A percentile compares a stretch with the other conserved stretches of the same genome.
phyloP scores from a whole-genome alignment of 768 basidiomycete species.

The Boletus vinaceobasis region DNA sequence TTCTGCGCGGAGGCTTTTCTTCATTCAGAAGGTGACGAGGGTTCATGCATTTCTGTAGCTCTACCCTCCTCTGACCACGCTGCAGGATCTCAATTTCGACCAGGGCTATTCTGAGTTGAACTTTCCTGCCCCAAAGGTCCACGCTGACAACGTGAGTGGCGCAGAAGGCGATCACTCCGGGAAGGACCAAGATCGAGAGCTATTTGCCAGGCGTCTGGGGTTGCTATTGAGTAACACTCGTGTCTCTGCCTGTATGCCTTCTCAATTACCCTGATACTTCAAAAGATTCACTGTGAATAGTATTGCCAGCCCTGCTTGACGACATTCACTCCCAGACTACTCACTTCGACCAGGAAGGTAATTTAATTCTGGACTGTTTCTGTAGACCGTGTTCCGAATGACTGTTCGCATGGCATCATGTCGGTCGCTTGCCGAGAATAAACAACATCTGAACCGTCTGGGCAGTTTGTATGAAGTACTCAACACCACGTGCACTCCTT shows the following conservation, averaged over 20 bases:
- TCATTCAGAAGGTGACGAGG: background rate
- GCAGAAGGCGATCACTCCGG: background rate
- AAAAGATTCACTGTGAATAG: background rate
- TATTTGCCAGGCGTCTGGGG: background rate
- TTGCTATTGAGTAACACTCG: background rate
- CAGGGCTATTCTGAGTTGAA: background rate
- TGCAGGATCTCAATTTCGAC: background rate
- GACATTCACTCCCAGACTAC: background rate
- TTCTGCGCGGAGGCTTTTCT: background rate
- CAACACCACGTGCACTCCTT: background rate
- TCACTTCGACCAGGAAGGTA: background rate
- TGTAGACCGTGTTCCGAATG: background rate
- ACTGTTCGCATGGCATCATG: background rate
- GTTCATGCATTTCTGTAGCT: background rate
- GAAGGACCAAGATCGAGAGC: background rate
- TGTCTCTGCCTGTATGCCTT: background rate
- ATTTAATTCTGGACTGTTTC: background rate
- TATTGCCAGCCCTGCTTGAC: background rate
- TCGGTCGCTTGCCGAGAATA: background rate
- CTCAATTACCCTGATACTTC: background rate
- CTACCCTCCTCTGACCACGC: background rate
- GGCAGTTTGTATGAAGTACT: background rate
- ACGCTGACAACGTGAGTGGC: background rate
- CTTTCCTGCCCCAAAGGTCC: background rate
- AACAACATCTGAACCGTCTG: background rate